Evolutionary conservation across 331 rosid genomes (phyloP).

Genomic region (Acacia pycnantha): DNA sequence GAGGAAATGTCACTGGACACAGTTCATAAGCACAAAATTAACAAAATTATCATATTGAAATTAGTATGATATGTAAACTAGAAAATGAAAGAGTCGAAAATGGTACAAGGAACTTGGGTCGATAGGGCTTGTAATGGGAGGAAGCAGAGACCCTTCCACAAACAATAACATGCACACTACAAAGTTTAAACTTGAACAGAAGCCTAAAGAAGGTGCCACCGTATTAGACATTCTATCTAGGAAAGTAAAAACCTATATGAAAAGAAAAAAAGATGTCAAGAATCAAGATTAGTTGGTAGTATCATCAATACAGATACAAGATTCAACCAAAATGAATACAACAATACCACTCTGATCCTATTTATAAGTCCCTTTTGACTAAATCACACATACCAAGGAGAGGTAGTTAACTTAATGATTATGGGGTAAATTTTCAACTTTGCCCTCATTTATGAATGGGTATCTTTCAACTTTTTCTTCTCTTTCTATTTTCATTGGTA

Average conservation of each 20-base stretch:
- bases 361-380: too few relatives aligned
- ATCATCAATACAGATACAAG: not conserved
- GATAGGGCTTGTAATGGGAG: slow-evolving; percentile 6
- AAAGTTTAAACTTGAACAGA: slow-evolving; percentile 1
- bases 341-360: too few relatives aligned
- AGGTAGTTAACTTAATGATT: too few relatives aligned
- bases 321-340: slow-evolving; percentile 9
- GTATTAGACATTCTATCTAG: not conserved
- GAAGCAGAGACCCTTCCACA: not conserved
- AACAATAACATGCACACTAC: slow-evolving; percentile 3
- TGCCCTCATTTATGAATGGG: too few relatives aligned
- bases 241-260: slow-evolving; percentile 2
- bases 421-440: too few relatives aligned
- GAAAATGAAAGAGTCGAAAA: not conserved
- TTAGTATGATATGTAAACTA: not conserved
- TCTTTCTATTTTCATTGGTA: too few relatives aligned
- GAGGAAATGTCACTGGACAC: not conserved
- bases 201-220: slow-evolving; percentile 7
- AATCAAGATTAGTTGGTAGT: not conserved
- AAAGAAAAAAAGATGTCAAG: not conserved
- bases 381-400: too few relatives aligned
- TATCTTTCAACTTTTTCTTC: too few relatives aligned
- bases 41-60: not conserved
- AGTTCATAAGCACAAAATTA: not conserved
- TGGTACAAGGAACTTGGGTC: not conserved